Percentiles rank a stretch among this genome's conserved stretches.
Conservation (phyloP, 345 rosid species). For the Eucalyptus regnans region DNA sequence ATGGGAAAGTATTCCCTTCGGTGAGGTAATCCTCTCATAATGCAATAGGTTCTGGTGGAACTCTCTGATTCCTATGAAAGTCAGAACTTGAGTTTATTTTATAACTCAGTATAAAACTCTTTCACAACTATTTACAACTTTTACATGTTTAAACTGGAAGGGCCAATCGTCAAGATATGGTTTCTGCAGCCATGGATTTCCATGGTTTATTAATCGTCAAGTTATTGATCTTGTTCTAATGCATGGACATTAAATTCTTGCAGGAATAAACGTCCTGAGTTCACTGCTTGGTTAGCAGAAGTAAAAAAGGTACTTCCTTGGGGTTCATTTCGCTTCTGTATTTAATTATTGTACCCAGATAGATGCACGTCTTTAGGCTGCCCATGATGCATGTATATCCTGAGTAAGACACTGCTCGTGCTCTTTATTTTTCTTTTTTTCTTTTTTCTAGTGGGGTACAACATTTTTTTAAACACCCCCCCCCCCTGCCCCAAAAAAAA, state of each 20-base stretch:
- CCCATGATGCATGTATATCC: neutral
- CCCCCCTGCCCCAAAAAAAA: neutral
- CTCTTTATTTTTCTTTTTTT: neutral
- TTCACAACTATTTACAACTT: neutral
- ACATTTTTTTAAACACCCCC: neutral
- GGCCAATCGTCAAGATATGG: neutral
- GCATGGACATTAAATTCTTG: neutral
- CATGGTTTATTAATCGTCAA: neutral
- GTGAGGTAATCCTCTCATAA: neutral
- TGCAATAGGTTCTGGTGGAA: neutral
- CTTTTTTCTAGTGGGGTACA: neutral
- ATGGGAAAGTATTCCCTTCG: neutral
- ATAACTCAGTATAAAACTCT: neutral
- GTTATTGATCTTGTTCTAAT: neutral
- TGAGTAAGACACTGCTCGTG: neutral
- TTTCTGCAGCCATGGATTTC: neutral
- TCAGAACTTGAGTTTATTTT: neutral
- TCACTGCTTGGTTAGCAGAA: slow-evolving; percentile 95
- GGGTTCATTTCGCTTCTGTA: neutral
- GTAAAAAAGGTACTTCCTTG: slow-evolving; percentile 58
- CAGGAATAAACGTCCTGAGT: slow-evolving; percentile 97
- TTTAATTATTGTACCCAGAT: neutral
- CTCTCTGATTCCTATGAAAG: neutral
- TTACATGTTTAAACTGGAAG: neutral
- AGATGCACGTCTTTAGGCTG: neutral